phyloP scores from a whole-genome alignment of 495 filamentous ascomycete genomes.

The Hypoxylon lienhwacheense region DNA sequence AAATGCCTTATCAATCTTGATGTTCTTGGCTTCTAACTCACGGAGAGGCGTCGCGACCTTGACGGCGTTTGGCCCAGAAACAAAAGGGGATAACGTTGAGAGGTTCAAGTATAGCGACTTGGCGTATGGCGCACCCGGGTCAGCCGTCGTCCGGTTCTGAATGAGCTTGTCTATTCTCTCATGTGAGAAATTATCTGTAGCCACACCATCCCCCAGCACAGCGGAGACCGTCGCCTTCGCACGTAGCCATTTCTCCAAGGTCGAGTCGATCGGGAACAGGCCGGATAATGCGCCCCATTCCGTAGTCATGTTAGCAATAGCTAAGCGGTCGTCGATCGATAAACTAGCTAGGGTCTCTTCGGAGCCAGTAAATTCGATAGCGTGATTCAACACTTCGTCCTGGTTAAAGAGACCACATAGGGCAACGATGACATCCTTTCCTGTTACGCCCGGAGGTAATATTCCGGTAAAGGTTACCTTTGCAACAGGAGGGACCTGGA shows the following conservation, averaged over 20 bases:
- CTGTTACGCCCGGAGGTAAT: constrained; percentile 79
- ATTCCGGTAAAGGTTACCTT: constrained; percentile 75
- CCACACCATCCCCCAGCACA: constrained; percentile 39
- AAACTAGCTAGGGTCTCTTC: constrained; percentile 76
- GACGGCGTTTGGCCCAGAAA: constrained; percentile 90
- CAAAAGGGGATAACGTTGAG: constrained; percentile 80
- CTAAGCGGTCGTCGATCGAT: constrained; percentile 73
- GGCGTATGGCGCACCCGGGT: constrained; percentile 77
- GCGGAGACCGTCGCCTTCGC: constrained; percentile 72
- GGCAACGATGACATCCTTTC: constrained; percentile 93
- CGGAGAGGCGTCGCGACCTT: constrained; percentile 79
- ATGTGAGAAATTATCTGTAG: constrained; percentile 64
- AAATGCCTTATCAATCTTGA: constrained; percentile 84
- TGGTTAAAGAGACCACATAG: constrained; percentile 85
- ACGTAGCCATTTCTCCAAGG: constrained; percentile 74
- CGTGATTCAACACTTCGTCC: constrained; percentile 91
- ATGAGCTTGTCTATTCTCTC: constrained; percentile 71
- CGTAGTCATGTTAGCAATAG: constrained; percentile 93
- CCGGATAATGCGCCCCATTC: constrained; percentile 89
- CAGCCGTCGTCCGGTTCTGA: constrained; percentile 65
- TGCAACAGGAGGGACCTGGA: constrained; percentile 84
- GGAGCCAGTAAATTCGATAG: constrained; percentile 84
- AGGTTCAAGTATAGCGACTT: constrained; percentile 67
- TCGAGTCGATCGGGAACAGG: constrained; percentile 80
- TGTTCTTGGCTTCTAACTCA: constrained; percentile 71